phyloP scores from a whole-genome alignment of 306 rosid genomes.

The Cucurbita maxima region DNA sequence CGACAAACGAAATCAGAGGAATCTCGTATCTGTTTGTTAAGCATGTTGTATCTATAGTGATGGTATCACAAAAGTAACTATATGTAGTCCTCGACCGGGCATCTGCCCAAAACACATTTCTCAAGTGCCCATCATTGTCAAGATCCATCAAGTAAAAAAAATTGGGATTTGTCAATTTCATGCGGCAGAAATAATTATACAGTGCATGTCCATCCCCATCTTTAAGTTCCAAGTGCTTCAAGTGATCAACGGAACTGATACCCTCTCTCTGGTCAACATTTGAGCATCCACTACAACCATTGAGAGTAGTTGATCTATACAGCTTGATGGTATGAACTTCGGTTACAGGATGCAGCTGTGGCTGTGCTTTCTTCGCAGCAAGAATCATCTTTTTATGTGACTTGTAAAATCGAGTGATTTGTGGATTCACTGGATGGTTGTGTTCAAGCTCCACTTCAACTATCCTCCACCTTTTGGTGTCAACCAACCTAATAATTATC shows the following conservation, averaged over 20 bases:
- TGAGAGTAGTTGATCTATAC: conserved; percentile 35
- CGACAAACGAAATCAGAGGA: conserved; percentile 56
- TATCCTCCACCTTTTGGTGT: conserved; percentile 59
- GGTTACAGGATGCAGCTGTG: conserved; percentile 36
- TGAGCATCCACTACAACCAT: conserved; percentile 25
- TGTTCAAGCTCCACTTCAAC: conserved; percentile 65
- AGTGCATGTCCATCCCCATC: conserved; percentile 69
- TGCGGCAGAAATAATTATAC: conserved; percentile 61
- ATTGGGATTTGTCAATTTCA: conserved; percentile 54
- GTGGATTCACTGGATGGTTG: conserved; percentile 62
- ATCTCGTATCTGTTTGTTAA: conserved; percentile 58
- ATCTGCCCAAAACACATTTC: conserved; percentile 72
- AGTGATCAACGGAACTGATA: conserved; percentile 27
- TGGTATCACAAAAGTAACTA: conserved; percentile 43
- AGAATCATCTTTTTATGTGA: conserved; percentile 63
- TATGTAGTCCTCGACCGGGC: conserved; percentile 51
- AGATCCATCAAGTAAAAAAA: conserved; percentile 61
- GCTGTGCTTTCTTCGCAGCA: conserved; percentile 47
- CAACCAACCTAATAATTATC: conserved; percentile 57
- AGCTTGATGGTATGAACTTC: conserved; percentile 62
- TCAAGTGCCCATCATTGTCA: conserved; percentile 48
- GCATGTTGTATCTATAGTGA: conserved; percentile 53
- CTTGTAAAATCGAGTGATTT: conserved; percentile 54
- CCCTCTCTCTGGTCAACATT: conserved; percentile 26
- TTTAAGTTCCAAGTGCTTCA: conserved; percentile 46